These are phyloP conservation scores for Aureobasidium sp. DNA, from an alignment of 2,329 filamentous ascomycete genomes.

Conservation along the genomic window DNA sequence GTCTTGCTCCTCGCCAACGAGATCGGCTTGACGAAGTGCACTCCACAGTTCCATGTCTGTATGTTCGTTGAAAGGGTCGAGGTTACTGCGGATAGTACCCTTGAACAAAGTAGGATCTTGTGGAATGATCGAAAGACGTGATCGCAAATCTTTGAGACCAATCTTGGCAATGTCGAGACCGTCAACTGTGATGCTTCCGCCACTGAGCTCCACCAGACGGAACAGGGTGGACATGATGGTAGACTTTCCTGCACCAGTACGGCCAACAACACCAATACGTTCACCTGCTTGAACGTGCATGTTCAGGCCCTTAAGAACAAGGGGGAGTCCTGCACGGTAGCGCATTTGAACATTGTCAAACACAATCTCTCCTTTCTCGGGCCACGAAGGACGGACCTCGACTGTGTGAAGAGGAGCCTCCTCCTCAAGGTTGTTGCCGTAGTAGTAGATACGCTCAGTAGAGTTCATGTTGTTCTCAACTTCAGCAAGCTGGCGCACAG, in stretches of 20 bases:
- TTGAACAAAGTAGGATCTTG: slow-evolving; percentile 79
- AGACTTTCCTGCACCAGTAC: slow-evolving; percentile 76
- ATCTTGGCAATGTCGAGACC: slow-evolving; percentile 58
- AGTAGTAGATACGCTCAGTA: slow-evolving; percentile 85
- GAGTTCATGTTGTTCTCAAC: slow-evolving; percentile 98
- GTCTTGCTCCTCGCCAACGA: slow-evolving; percentile 49
- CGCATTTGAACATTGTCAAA: slow-evolving; percentile 47
- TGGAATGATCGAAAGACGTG: slow-evolving; percentile 67
- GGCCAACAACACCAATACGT: slow-evolving; percentile 72
- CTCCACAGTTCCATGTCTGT: slow-evolving; percentile 71
- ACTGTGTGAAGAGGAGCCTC: slow-evolving; percentile 73
- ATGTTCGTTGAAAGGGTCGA: slow-evolving; percentile 76
- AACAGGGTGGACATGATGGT: slow-evolving; percentile 79
- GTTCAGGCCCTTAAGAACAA: slow-evolving; percentile 42
- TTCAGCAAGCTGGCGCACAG: slow-evolving; percentile 85
- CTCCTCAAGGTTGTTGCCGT: slow-evolving; percentile 77
- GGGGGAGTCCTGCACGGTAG: slow-evolving; percentile 42
- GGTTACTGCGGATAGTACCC: slow-evolving; percentile 70
- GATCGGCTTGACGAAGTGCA: slow-evolving; percentile 67
- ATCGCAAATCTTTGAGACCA: slow-evolving; percentile 67
- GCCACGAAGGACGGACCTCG: slow-evolving; percentile 70
- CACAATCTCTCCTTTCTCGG: slow-evolving; percentile 65
- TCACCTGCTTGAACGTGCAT: slow-evolving; percentile 71
- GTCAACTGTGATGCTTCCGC: slow-evolving; percentile 43
- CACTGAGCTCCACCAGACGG: slow-evolving; percentile 52